These are phyloP conservation scores for Candolleomyces efflorescens DNA, from an alignment of 768 basidiomycete species.

Conservation along the genomic window DNA sequence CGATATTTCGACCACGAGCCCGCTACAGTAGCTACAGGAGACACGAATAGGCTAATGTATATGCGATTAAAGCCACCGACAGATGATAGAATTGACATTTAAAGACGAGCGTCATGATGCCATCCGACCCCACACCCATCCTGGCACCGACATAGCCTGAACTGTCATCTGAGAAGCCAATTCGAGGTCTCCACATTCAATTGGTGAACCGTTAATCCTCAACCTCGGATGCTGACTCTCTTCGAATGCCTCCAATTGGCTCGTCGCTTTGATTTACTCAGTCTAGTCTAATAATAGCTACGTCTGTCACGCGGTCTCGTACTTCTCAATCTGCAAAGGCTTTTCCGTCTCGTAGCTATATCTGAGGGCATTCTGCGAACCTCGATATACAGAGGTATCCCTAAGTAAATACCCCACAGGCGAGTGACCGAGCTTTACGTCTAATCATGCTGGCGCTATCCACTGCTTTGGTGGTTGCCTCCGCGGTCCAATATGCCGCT, in stretches of 20 bases:
- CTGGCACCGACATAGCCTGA: too few species aligned
- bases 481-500: slow-evolving; percentile 1
- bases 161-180: background rate
- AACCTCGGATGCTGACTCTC: background rate
- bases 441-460: slow-evolving; percentile 1
- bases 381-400: background rate
- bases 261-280: background rate
- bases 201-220: slow-evolving; percentile 5
- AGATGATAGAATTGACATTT: too few species aligned
- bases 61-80: too few species aligned
- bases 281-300: background rate
- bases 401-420: background rate
- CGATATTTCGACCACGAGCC: too few species aligned
- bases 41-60: too few species aligned
- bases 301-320: background rate
- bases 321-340: slow-evolving; percentile 5
- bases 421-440: background rate
- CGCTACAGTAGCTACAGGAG: too few species aligned
- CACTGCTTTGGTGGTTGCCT: background rate
- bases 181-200: background rate
- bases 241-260: slow-evolving; percentile 2
- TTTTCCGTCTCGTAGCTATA: background rate
- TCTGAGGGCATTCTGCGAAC: background rate
- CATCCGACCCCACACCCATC: too few species aligned
- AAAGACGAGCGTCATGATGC: too few species aligned